Percentiles rank a stretch among this genome's conserved stretches.
These are phyloP conservation scores for Moniliella sp. DNA, from an alignment of 1,284 basidiomycete genomes.

Conservation along the genomic window DNA sequence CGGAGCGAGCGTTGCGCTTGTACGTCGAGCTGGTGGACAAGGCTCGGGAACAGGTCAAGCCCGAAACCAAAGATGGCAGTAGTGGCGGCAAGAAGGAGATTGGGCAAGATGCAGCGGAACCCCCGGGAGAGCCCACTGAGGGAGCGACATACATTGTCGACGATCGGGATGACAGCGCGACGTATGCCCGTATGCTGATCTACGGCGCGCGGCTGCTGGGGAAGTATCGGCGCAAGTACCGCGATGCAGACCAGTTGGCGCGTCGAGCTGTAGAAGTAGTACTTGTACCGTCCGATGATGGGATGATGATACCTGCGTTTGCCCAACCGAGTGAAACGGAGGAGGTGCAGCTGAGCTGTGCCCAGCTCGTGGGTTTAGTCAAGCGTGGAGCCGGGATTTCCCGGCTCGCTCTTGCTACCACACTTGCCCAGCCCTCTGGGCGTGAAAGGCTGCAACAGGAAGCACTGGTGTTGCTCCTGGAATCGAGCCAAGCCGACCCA, in stretches of 20 bases:
- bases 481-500: slow-evolving; percentile 42
- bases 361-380: too few species aligned
- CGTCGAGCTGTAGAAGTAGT: slow-evolving; percentile 10
- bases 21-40: slow-evolving; percentile 27
- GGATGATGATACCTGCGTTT: too few species aligned
- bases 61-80: too few species aligned
- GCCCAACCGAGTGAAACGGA: too few species aligned
- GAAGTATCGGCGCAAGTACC: slow-evolving; percentile 10
- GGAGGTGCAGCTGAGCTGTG: slow-evolving; percentile 4
- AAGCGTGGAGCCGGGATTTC: slow-evolving; percentile 13
- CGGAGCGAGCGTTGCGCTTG: slow-evolving; percentile 12
- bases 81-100: too few species aligned
- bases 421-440: slow-evolving; percentile 47
- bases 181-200: slow-evolving; percentile 14
- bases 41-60: slow-evolving; percentile 7
- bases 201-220: slow-evolving; percentile 12
- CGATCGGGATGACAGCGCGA: not conserved
- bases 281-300: too few species aligned
- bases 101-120: too few species aligned
- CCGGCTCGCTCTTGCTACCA: slow-evolving; percentile 8
- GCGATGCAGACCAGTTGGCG: slow-evolving; percentile 13
- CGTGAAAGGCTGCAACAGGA: slow-evolving; percentile 44
- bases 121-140: too few species aligned
- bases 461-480: slow-evolving; percentile 44
- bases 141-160: too few species aligned